Conservation (phyloP, 352 stramenopile species). For the Thalassiosira exigua region DNA sequence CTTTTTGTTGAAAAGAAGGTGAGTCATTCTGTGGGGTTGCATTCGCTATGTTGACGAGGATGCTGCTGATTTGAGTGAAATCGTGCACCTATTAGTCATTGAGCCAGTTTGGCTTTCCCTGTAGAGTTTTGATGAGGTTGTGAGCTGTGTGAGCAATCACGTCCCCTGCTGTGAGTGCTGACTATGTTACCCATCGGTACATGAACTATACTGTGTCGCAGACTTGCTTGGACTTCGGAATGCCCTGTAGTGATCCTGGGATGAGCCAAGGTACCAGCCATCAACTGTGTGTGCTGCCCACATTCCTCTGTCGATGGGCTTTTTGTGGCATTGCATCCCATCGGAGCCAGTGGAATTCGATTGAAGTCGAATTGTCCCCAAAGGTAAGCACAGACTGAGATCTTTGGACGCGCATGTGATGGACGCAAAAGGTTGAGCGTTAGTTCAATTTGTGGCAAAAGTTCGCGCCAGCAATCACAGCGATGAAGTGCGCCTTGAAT, state of each 20-base stretch:
- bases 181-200: conserved; percentile 35
- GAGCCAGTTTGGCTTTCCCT: too few relatives aligned
- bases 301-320: conserved; percentile 22
- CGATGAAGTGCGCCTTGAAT: conserved; percentile 71
- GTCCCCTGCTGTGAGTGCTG: conserved; percentile 17
- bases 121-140: background rate
- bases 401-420: conserved; percentile 39
- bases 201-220: conserved; percentile 36
- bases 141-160: conserved; percentile 22
- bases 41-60: background rate
- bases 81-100: too few relatives aligned
- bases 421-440: conserved; percentile 55
- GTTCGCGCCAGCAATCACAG: conserved; percentile 42
- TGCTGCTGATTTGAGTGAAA: too few relatives aligned
- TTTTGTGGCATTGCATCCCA: conserved; percentile 61
- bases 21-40: background rate
- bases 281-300: conserved; percentile 41
- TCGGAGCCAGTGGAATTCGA: conserved; percentile 51
- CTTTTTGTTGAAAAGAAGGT: background rate
- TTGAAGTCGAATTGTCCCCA: conserved; percentile 62
- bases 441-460: conserved; percentile 54
- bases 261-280: conserved; percentile 36
- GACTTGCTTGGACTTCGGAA: conserved; percentile 7
- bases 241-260: conserved; percentile 32
- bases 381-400: conserved; percentile 49